These are phyloP conservation scores for Cystobasidium onofrii DNA, from an alignment of 768 basidiomycete genomes.

Conservation along the genomic window DNA sequence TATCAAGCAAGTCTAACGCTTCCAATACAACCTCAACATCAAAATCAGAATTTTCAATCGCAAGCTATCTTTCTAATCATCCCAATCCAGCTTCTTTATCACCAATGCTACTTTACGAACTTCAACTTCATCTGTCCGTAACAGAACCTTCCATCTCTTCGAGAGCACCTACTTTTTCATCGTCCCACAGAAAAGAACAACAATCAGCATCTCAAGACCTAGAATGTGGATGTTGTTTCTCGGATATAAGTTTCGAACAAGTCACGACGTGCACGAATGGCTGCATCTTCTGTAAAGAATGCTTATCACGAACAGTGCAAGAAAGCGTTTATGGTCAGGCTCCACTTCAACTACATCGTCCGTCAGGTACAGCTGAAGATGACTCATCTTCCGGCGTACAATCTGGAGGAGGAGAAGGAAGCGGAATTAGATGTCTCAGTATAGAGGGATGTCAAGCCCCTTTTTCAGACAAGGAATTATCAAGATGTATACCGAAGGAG, in stretches of 20 bases:
- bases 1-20: not conserved
- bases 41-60: not conserved
- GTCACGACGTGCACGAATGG: constrained; percentile 1
- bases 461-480: constrained; percentile 16
- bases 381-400: not conserved
- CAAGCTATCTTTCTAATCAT: not conserved
- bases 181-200: not conserved
- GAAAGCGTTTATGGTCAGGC: constrained; percentile 26
- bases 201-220: not conserved
- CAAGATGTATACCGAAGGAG: not conserved
- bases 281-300: constrained; percentile 15
- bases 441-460: constrained; percentile 25
- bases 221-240: constrained; percentile 25
- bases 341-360: not conserved
- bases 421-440: constrained; percentile 5
- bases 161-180: no score
- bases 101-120: constrained; percentile 11
- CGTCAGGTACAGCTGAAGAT: not conserved
- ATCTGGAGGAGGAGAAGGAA: not conserved
- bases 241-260: not conserved
- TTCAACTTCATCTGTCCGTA: constrained; percentile 3
- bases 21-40: not conserved
- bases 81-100: not conserved
- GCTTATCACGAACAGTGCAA: not conserved
- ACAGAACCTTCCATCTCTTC: not conserved